Evolutionary conservation across 2,329 filamentous ascomycete genomes (phyloP), one percentile per base, ranked within the genome.

Genomic region (Phialocephala subalpina): DNA sequence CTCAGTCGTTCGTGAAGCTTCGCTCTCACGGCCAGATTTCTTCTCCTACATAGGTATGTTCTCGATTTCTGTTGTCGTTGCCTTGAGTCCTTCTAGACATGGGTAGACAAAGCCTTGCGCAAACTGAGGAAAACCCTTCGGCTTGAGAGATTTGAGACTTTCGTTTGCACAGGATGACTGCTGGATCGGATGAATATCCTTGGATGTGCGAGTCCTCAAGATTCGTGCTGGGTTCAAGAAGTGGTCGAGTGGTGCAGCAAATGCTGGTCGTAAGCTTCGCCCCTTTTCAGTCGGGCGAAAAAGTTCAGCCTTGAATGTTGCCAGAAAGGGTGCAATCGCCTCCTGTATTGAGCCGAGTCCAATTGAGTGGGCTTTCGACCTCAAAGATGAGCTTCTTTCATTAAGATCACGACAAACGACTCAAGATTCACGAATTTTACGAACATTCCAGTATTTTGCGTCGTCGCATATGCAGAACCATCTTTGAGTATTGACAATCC

Each of bases 331-430:
- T 42, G 14, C 38, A 42, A 4, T 49, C 45, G 45, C 45, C 18
- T 49, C 29, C 29, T 33, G 29, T 35, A 56, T 47, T 56, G n/a
- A 58, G 61, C 56, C 64, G 64, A 63, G 25, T 53, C 64, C 55
- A 66, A 66, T 65, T 27, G 53, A 45, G 42, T 27, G 25, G 45
- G 40, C 16, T 49, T 49, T 63, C 60, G 57, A 63, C 63, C 18
- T 66, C 61, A 35, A 42, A 60, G 58, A 47, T 45, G 47, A 38
- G 45, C 20, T 45, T 57, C 57, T 22, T 45, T 63, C 58, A 22
- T 53, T 60, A 61, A 58, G 49, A 64, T 58, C 62, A 67, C 64
- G 38, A 63, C 61, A 67, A 63, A 59, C 29, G 40, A 22, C 33
- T 33, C 27, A 53, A 29, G 33, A 56, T 36, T 27, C 38, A 55